Evolutionary conservation across 768 basidiomycete genomes (phyloP).

Genomic region (Crassisporium funariophilum): DNA sequence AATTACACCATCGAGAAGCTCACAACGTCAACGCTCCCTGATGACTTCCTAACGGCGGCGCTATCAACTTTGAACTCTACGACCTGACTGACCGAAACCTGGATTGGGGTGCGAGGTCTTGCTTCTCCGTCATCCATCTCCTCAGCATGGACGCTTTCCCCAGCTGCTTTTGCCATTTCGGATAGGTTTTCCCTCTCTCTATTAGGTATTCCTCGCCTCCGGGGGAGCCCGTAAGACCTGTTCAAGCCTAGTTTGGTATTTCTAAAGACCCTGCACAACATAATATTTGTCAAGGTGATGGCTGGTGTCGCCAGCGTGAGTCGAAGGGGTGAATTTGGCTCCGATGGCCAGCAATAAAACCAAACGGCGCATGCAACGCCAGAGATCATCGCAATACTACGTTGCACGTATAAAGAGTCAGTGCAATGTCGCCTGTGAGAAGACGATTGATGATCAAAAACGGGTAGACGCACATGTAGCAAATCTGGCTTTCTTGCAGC

Average conservation of each 20-base stretch:
- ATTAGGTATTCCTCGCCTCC: too few relatives aligned
- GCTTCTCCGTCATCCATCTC: neutral
- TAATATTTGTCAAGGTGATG: neutral
- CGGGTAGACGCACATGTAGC: slow-evolving; percentile 10
- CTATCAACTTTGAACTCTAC: neutral
- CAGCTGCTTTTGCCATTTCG: neutral
- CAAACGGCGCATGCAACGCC: neutral
- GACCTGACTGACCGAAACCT: neutral
- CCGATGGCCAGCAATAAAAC: neutral
- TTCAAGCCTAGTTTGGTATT: neutral
- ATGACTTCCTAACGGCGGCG: too few relatives aligned
- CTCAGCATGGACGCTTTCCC: neutral
- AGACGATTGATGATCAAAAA: neutral
- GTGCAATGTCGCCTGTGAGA: neutral
- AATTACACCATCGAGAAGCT: too few relatives aligned
- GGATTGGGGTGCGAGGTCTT: neutral
- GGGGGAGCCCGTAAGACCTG: too few relatives aligned
- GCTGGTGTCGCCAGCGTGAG: neutral
- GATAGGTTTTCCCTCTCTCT: too few relatives aligned
- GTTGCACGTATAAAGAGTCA: neutral
- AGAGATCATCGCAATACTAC: neutral
- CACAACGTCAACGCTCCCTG: too few relatives aligned
- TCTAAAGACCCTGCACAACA: neutral
- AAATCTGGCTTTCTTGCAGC: slow-evolving; percentile 8
- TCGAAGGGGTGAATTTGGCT: neutral